Percentiles rank a stretch among this genome's conserved stretches.
Evolutionary conservation across 345 rosid genomes (phyloP).

Genomic region (Carallia brachiata): DNA sequence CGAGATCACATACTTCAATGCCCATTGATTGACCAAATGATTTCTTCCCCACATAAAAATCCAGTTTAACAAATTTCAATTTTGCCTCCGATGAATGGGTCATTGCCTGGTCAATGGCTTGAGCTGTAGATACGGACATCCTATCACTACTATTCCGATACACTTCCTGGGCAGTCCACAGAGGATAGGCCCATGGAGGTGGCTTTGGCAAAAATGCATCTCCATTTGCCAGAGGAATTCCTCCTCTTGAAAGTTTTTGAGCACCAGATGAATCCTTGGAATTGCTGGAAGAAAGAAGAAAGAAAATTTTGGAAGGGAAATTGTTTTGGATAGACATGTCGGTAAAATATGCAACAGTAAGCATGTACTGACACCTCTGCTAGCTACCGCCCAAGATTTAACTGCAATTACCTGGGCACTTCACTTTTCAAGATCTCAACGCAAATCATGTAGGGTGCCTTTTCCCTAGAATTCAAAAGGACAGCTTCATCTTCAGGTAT

Average conservation of each 20-base stretch:
- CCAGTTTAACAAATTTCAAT: slow-evolving; percentile 66
- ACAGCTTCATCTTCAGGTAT: slow-evolving; percentile 98
- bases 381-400: background rate
- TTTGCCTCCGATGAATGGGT: slow-evolving; percentile 71
- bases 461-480: slow-evolving; percentile 98
- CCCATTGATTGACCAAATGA: slow-evolving; percentile 25
- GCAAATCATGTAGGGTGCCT: slow-evolving; percentile 94
- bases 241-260: slow-evolving; percentile 93
- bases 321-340: too few relatives aligned
- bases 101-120: slow-evolving; percentile 99
- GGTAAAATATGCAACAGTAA: background rate
- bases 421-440: slow-evolving; percentile 90
- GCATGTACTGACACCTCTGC: background rate
- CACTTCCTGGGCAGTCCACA: slow-evolving; percentile 93
- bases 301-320: background rate
- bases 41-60: slow-evolving; percentile 59
- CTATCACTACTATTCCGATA: slow-evolving; percentile 97
- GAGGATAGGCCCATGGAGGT: slow-evolving; percentile 99
- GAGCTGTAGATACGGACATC: slow-evolving; percentile 90
- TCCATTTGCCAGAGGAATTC: slow-evolving; percentile 97
- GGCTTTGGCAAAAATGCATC: slow-evolving; percentile 95
- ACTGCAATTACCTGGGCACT: slow-evolving; percentile 53
- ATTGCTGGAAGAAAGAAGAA: slow-evolving; percentile 39
- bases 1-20: slow-evolving; percentile 20
- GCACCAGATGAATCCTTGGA: slow-evolving; percentile 63